phyloP scores from a whole-genome alignment of 768 basidiomycete species.

The Boletus sensibilis region DNA sequence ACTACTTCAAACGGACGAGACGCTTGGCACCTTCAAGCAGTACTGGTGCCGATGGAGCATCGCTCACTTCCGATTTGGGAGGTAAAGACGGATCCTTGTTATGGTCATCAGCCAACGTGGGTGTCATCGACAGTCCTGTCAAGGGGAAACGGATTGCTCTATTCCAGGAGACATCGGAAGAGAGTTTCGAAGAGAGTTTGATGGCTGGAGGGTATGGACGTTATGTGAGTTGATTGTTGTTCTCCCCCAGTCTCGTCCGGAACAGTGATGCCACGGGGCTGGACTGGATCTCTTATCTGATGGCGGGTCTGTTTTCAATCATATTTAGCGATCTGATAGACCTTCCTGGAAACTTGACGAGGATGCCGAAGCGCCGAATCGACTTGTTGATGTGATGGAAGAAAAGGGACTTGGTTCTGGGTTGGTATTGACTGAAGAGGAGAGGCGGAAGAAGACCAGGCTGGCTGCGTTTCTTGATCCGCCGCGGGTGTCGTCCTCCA shows the following conservation, averaged over 20 bases:
- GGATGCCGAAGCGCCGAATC: conserved; percentile 15
- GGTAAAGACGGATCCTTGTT: conserved; percentile 15
- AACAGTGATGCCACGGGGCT: background rate
- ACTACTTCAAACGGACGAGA: conserved; percentile 65
- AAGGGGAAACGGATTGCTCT: conserved; percentile 73
- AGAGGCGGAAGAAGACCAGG: conserved; percentile 64
- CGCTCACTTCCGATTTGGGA: conserved; percentile 11
- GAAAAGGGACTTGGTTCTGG: conserved; percentile 10
- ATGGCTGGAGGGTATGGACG: conserved; percentile 80
- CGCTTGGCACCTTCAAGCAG: conserved; percentile 41
- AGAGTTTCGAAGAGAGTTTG: conserved; percentile 81
- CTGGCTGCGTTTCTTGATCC: conserved; percentile 64
- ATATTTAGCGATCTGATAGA: conserved; percentile 25
- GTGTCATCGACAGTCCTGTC: conserved; percentile 66
- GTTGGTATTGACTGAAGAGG: conserved; percentile 47
- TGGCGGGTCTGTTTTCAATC: conserved; percentile 1
- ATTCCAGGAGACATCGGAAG: conserved; percentile 80
- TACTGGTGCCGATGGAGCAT: conserved; percentile 18
- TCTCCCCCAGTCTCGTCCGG: background rate
- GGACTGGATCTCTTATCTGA: conserved; percentile 16
- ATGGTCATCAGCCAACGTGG: conserved; percentile 39
- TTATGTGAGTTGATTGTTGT: conserved; percentile 50
- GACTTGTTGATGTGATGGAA: conserved; percentile 8
- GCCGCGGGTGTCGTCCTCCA: conserved; percentile 34
- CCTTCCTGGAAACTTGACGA: conserved; percentile 21